phyloP scores from a whole-genome alignment of 805 yeast species.

The Priceomyces haplophilus region DNA sequence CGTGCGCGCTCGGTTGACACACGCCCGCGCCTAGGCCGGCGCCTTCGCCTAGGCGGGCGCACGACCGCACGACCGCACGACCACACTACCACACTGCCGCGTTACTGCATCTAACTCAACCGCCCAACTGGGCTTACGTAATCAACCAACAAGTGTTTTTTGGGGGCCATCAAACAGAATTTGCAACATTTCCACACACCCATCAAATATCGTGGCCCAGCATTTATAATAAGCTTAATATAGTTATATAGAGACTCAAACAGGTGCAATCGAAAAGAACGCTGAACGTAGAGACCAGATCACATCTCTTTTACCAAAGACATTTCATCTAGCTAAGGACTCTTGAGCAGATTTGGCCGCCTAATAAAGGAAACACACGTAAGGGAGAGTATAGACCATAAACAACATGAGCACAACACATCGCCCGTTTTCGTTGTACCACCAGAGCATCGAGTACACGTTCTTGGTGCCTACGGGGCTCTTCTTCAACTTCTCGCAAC shows the following conservation, averaged over 20 bases:
- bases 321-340: neutral
- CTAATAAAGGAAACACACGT: neutral
- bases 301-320: neutral
- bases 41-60: too few relatives aligned
- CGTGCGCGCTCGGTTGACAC: too few relatives aligned
- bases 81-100: too few relatives aligned
- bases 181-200: conserved; percentile 7
- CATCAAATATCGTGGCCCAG: conserved; percentile 8
- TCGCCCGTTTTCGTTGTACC: conserved; percentile 79
- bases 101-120: neutral
- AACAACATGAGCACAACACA: conserved; percentile 24
- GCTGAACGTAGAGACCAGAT: neutral
- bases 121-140: conserved; percentile 3
- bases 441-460: conserved; percentile 86
- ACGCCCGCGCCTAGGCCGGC: too few relatives aligned
- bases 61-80: too few relatives aligned
- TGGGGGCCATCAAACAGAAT: conserved; percentile 6
- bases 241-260: conserved; percentile 3
- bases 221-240: neutral
- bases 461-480: conserved; percentile 80
- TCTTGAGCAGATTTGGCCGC: neutral
- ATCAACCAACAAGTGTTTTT: conserved; percentile 9
- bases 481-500: conserved; percentile 78
- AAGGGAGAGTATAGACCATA: neutral
- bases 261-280: neutral